Conservation (phyloP, 2,329 filamentous ascomycete species). For the Alternaria ventricosa region DNA sequence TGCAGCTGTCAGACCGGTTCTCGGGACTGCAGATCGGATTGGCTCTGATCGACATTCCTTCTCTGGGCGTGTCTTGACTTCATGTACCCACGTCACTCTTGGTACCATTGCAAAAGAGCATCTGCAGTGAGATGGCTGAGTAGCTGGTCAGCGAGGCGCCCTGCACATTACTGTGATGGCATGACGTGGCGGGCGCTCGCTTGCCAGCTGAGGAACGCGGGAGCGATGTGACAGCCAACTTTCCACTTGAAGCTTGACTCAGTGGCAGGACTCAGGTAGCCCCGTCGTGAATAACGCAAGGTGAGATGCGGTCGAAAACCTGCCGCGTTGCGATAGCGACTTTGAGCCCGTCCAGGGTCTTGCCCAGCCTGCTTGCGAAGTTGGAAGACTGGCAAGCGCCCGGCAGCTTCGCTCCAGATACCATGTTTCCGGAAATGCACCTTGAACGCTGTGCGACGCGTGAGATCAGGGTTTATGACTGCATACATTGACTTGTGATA, state of each 20-base stretch:
- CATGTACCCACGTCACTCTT: not conserved
- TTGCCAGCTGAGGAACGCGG: constrained; percentile 8
- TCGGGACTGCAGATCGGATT: constrained; percentile 5
- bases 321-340: not conserved
- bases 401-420: constrained; percentile 15
- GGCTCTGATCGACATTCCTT: constrained; percentile 1
- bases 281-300: not conserved
- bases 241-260: constrained; percentile 3
- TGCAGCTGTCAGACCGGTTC: constrained; percentile 9
- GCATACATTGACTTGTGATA: not conserved
- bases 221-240: not conserved
- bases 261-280: constrained; percentile 5
- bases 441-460: constrained; percentile 4
- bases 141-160: constrained; percentile 6
- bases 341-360: not conserved
- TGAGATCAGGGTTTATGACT: constrained; percentile 6
- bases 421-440: constrained; percentile 23
- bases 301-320: not conserved
- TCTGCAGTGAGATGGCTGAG: constrained; percentile 7
- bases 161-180: not conserved
- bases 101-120: not conserved
- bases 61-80: not conserved
- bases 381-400: not conserved
- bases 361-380: not conserved
- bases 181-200: constrained; percentile 16